Evolutionary conservation across 176 grass and related monocot species (phyloP), one percentile per base, ranked within the genome.

Genomic region (Oryza meyeriana): DNA sequence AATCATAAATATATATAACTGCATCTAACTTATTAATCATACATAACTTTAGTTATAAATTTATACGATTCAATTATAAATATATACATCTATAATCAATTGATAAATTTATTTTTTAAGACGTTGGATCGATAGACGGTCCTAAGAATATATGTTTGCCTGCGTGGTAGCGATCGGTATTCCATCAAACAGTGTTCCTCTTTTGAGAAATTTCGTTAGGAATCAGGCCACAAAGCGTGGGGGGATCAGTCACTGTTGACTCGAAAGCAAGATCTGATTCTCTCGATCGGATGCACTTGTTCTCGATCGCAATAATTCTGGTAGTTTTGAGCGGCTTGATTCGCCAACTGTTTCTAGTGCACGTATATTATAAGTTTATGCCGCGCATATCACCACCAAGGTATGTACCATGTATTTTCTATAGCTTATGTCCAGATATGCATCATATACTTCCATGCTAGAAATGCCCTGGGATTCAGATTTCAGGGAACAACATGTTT

Each of bases 211-310:
- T 36, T 25, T 50, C 79, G 34, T 63, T 39, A 38, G 16, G 20
- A 9, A 32, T 36, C 24, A 74, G 8, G 20, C 61, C 48, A 69
- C 24, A 69, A 48, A 88, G 81, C 69, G 47, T 61, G n/a, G 17
- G 17, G 50, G 13, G 69, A 29, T 40, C 44, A 4, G 64, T 84
- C 61, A 8, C 68, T 74, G 59, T 62, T 88, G 75, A 59, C 75
- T 38, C n/a, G 4, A 66, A 74, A 88, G 34, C 41, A 10, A 48
- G 69, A 88, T 84, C 36, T 12, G 35, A 84, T 88, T 84, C 81
- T 48, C 50, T 55, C 50, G 17, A 52, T 20, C 1, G 50, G 18
- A 1, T 36, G 40, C 41, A 44, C 39, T 77, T 58, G 52, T 58
- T 3, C 13, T 34, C 18, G 20, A 55, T 55, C 1, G 6, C 35